A percentile compares a stretch with the other conserved stretches of the same genome.
Evolutionary conservation across 2,329 filamentous ascomycete genomes (phyloP).

Genomic region (Alternaria novae-zelandiae): DNA sequence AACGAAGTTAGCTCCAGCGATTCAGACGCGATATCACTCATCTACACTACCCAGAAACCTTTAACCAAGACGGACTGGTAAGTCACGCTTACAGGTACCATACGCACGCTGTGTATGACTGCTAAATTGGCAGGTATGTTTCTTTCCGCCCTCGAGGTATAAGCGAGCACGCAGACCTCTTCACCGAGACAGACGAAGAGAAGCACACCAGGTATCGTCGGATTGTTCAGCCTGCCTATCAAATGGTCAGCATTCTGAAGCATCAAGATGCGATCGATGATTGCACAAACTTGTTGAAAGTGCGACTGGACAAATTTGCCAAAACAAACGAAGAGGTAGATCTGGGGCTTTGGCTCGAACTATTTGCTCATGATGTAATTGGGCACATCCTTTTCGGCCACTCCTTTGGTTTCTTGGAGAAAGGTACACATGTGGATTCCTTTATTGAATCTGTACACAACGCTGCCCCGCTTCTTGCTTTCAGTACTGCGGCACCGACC

Average conservation of each 20-base stretch:
- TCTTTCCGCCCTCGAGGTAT: constrained; percentile 15
- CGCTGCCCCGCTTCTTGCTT: constrained; percentile 40
- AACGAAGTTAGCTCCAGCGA: constrained; percentile 24
- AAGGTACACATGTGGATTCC: constrained; percentile 47
- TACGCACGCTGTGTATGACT: not conserved
- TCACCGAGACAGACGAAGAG: constrained; percentile 26
- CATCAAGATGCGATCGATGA: constrained; percentile 32
- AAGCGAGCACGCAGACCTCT: constrained; percentile 26
- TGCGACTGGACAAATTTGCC: constrained; percentile 25
- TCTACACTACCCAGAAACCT: constrained; percentile 21
- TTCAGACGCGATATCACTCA: constrained; percentile 15
- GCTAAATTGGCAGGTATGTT: constrained; percentile 13
- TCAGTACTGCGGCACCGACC: constrained; percentile 35
- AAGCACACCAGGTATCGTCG: constrained; percentile 23
- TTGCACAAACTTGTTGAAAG: constrained; percentile 30
- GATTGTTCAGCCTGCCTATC: constrained; percentile 42
- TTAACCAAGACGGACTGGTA: constrained; percentile 13
- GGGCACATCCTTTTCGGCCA: constrained; percentile 51
- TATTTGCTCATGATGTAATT: constrained; percentile 49
- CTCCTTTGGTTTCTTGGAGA: constrained; percentile 52
- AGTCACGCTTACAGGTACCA: not conserved
- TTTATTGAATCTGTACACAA: constrained; percentile 48
- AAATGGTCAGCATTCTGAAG: constrained; percentile 51
- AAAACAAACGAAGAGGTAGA: constrained; percentile 26
- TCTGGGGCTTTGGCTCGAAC: constrained; percentile 36